Conservation (phyloP, 2,329 filamentous ascomycete species). For the Penicillium frequentans region DNA sequence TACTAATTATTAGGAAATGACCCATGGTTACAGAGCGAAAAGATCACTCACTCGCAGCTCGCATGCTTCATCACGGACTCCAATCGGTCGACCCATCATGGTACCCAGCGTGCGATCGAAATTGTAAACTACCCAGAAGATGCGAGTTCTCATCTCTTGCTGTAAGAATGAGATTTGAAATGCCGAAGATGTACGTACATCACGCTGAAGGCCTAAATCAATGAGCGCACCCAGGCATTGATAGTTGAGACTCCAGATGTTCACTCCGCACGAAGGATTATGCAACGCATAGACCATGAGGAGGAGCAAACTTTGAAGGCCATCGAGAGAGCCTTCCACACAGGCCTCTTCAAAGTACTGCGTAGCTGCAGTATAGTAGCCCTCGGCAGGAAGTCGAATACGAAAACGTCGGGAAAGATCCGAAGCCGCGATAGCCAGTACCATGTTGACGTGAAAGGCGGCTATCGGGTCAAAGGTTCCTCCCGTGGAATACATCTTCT, state of each 20-base stretch:
- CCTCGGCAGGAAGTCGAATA: constrained; percentile 49
- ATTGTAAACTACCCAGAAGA: constrained; percentile 57
- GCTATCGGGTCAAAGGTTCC: constrained; percentile 30
- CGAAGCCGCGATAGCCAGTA: constrained; percentile 52
- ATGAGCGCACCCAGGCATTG: constrained; percentile 54
- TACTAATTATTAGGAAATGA: constrained; percentile 18
- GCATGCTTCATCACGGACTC: constrained; percentile 56
- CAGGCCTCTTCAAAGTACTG: constrained; percentile 49
- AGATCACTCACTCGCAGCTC: constrained; percentile 47
- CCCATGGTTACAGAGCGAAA: constrained; percentile 13
- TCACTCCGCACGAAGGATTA: constrained; percentile 50
- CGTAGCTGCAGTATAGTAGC: constrained; percentile 52
- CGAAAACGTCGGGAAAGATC: constrained; percentile 47
- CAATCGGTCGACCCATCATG: constrained; percentile 59
- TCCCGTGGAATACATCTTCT: constrained; percentile 35
- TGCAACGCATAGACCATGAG: constrained; percentile 52
- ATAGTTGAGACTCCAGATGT: constrained; percentile 58
- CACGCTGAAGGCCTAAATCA: constrained; percentile 54
- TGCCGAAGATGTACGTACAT: constrained; percentile 42
- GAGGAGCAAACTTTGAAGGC: constrained; percentile 49
- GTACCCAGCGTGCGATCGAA: constrained; percentile 55
- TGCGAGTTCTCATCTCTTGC: constrained; percentile 56
- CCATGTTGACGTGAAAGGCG: constrained; percentile 55
- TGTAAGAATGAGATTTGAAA: constrained; percentile 48
- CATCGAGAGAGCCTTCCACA: constrained; percentile 50